Conservation (phyloP, 2,329 filamentous ascomycete species). For the Claviceps capensis region DNA sequence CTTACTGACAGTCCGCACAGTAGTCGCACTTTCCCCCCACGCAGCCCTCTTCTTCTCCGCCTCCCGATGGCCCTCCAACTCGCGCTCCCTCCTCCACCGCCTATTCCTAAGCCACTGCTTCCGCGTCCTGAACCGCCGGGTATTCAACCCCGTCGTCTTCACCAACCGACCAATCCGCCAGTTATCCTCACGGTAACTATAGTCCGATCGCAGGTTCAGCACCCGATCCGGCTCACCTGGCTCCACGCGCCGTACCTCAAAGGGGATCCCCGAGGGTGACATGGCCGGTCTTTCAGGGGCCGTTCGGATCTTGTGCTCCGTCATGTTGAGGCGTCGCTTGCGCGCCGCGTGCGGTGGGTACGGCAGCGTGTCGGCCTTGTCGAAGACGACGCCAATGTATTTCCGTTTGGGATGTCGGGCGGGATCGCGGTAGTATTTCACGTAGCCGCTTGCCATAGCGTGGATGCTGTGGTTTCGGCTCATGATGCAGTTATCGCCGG, state of each 20-base stretch:
- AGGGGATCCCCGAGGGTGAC: slow-evolving; percentile 37
- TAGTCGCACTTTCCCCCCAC: slow-evolving; percentile 16
- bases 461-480: slow-evolving; percentile 95
- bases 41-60: slow-evolving; percentile 21
- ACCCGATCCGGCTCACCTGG: slow-evolving; percentile 31
- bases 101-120: slow-evolving; percentile 33
- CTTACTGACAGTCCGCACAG: slow-evolving; percentile 17
- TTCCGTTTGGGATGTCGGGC: slow-evolving; percentile 69
- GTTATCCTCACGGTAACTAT: slow-evolving; percentile 47
- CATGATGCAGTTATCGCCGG: slow-evolving; percentile 90
- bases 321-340: slow-evolving; percentile 63
- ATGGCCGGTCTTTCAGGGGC: slow-evolving; percentile 23
- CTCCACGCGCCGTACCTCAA: slow-evolving; percentile 28
- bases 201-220: slow-evolving; percentile 36
- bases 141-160: slow-evolving; percentile 34
- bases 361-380: slow-evolving; percentile 68
- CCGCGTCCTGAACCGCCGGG: slow-evolving; percentile 36
- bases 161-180: slow-evolving; percentile 43
- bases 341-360: slow-evolving; percentile 60
- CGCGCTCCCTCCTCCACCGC: slow-evolving; percentile 28
- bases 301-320: slow-evolving; percentile 34
- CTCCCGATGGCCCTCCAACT: slow-evolving; percentile 27
- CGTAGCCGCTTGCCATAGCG: slow-evolving; percentile 72
- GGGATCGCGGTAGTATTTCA: slow-evolving; percentile 93
- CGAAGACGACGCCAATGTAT: slow-evolving; percentile 88